Conservation (phyloP, 805 yeast species). For the Millerozyma miso region DNA sequence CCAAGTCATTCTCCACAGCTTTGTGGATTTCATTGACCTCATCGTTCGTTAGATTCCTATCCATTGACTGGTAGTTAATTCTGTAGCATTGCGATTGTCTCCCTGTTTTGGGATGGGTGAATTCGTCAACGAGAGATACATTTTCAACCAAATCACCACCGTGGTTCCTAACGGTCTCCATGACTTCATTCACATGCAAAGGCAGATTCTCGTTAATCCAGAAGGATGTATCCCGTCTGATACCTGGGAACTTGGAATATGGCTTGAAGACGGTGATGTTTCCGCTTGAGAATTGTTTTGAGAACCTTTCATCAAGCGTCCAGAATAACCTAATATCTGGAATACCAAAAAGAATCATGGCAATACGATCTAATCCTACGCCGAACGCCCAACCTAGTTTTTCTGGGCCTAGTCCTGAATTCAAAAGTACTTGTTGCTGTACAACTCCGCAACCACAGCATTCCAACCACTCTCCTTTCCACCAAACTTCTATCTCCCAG, state of each 20-base stretch:
- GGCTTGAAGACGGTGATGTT: constrained; percentile 72
- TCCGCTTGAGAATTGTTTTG: constrained; percentile 63
- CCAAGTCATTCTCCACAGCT: constrained; percentile 56
- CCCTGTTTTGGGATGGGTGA: constrained; percentile 78
- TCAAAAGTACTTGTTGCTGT: constrained; percentile 67
- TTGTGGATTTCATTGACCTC: constrained; percentile 78
- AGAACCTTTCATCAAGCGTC: constrained; percentile 78
- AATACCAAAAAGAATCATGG: constrained; percentile 91
- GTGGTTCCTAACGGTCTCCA: constrained; percentile 82
- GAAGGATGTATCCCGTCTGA: constrained; percentile 83
- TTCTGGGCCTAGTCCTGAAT: constrained; percentile 58
- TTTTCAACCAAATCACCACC: constrained; percentile 90
- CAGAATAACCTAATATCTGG: constrained; percentile 95
- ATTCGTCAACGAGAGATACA: constrained; percentile 76
- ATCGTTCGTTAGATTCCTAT: constrained; percentile 77
- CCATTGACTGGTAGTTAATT: constrained; percentile 93
- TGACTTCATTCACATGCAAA: constrained; percentile 83
- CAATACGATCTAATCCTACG: constrained; percentile 88
- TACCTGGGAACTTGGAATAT: constrained; percentile 87
- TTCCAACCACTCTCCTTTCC: constrained; percentile 98
- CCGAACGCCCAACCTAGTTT: constrained; percentile 98
- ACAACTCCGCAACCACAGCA: constrained; percentile 96
- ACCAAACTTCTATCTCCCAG: constrained; percentile 98
- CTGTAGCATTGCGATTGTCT: constrained; percentile 81
- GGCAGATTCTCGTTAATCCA: constrained; percentile 61